Percentiles rank a stretch among this genome's conserved stretches.
Conservation (phyloP, 768 basidiomycete genomes). For the Tylopilus plumbeoviolaceoides region DNA sequence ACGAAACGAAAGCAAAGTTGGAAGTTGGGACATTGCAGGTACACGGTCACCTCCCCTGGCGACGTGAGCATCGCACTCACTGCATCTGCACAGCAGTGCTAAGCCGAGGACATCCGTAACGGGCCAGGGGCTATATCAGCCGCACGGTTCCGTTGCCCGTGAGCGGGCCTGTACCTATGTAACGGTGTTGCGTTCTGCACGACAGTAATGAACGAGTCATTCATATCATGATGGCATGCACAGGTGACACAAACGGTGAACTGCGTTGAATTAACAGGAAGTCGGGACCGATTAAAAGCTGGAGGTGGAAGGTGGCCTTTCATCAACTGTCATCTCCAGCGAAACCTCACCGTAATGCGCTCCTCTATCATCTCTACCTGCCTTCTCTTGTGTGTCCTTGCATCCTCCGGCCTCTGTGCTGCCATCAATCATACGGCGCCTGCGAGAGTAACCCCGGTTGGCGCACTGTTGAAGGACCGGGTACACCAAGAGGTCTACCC, state of each 20-base stretch:
- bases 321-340: not conserved
- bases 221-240: slow-evolving; percentile 4
- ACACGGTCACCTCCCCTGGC: slow-evolving; percentile 3
- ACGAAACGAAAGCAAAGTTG: not conserved
- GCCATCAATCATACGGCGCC: slow-evolving; percentile 1
- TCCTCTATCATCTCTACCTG: slow-evolving; percentile 4
- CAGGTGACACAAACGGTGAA: slow-evolving; percentile 8
- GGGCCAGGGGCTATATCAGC: not conserved
- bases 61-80: not conserved
- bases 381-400: slow-evolving; percentile 13
- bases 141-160: not conserved
- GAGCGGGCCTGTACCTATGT: not conserved
- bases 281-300: slow-evolving; percentile 11
- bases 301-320: not conserved
- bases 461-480: slow-evolving; percentile 16
- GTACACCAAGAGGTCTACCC: slow-evolving; percentile 21
- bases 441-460: not conserved
- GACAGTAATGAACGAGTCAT: not conserved
- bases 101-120: not conserved
- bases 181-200: not conserved
- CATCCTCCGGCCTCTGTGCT: slow-evolving; percentile 15
- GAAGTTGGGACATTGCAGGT: not conserved
- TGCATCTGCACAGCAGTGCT: slow-evolving; percentile 10
- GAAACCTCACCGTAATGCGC: slow-evolving; percentile 16
- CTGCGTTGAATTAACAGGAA: not conserved